phyloP scores from a whole-genome alignment of 768 basidiomycete genomes.

The Boletus subcaerulescens region DNA sequence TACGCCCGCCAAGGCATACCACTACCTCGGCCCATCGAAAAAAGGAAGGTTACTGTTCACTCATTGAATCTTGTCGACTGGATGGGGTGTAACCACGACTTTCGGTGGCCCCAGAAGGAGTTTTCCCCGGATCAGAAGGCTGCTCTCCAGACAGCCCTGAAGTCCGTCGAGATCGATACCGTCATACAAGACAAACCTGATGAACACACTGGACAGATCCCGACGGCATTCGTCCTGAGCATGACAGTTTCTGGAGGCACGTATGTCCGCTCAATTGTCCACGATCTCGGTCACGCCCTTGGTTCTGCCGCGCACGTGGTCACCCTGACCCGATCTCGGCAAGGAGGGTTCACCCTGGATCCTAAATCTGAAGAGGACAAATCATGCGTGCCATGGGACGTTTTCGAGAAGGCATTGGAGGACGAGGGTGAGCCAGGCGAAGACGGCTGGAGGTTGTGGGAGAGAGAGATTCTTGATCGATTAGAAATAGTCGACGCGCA shows the following conservation, averaged over 20 bases:
- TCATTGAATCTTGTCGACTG: conserved; percentile 77
- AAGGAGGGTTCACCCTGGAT: conserved; percentile 72
- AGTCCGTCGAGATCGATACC: conserved; percentile 42
- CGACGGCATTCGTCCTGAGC: conserved; percentile 79
- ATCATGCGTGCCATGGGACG: conserved; percentile 70
- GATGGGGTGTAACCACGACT: conserved; percentile 72
- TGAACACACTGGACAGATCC: conserved; percentile 37
- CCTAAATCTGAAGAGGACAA: conserved; percentile 50
- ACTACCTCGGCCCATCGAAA: conserved; percentile 90
- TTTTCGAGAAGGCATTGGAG: conserved; percentile 60
- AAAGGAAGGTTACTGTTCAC: conserved; percentile 79
- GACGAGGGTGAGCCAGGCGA: conserved; percentile 54
- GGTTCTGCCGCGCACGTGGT: conserved; percentile 94
- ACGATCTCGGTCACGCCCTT: conserved; percentile 83
- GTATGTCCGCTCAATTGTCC: conserved; percentile 93
- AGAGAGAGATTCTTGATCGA: conserved; percentile 68
- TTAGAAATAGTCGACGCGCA: conserved; percentile 52
- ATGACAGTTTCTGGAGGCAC: conserved; percentile 97
- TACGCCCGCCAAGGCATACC: conserved; percentile 91
- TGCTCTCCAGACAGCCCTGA: conserved; percentile 64
- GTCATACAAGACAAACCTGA: conserved; percentile 36
- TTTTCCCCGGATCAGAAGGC: conserved; percentile 67
- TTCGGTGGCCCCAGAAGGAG: conserved; percentile 69
- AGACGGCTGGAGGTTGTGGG: conserved; percentile 79
- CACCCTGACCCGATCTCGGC: conserved; percentile 82